These are phyloP conservation scores for Podospora pseudoanserina DNA, from an alignment of 495 filamentous ascomycete genomes.

Conservation along the genomic window DNA sequence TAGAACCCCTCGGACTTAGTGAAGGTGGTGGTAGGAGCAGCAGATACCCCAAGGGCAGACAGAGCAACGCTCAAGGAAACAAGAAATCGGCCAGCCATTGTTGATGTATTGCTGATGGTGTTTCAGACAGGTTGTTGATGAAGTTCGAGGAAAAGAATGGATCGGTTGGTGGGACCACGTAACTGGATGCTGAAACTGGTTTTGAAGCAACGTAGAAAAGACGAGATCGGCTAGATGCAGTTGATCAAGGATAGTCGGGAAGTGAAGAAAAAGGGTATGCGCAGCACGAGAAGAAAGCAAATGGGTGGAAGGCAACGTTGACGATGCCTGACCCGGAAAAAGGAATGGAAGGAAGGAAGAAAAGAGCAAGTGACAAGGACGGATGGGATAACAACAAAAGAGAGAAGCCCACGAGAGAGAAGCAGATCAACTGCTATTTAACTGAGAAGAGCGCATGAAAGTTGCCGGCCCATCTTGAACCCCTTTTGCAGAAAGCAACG, in stretches of 20 bases:
- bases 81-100: conserved; percentile 31
- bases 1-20: conserved; percentile 25
- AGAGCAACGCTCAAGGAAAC: conserved; percentile 32
- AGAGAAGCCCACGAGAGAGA: conserved; percentile 10
- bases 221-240: neutral
- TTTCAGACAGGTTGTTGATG: conserved; percentile 7
- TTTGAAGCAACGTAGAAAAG: neutral
- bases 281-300: conserved; percentile 22
- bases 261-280: conserved; percentile 25
- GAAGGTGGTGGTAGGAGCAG: conserved; percentile 27
- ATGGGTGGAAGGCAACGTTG: conserved; percentile 7
- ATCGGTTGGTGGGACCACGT: neutral
- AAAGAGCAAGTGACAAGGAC: conserved; percentile 16
- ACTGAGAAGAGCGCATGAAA: conserved; percentile 26
- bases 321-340: conserved; percentile 12
- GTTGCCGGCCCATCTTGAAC: conserved; percentile 18
- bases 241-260: conserved; percentile 1
- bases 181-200: neutral
- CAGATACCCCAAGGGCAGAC: conserved; percentile 31
- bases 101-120: conserved; percentile 1
- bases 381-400: conserved; percentile 12
- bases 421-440: conserved; percentile 28
- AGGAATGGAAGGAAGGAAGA: conserved; percentile 14
- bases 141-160: conserved; percentile 3
- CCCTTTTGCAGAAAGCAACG: conserved; percentile 21